These are phyloP conservation scores for Corymbia maculata DNA, from an alignment of 345 rosid genomes.

Conservation along the genomic window DNA sequence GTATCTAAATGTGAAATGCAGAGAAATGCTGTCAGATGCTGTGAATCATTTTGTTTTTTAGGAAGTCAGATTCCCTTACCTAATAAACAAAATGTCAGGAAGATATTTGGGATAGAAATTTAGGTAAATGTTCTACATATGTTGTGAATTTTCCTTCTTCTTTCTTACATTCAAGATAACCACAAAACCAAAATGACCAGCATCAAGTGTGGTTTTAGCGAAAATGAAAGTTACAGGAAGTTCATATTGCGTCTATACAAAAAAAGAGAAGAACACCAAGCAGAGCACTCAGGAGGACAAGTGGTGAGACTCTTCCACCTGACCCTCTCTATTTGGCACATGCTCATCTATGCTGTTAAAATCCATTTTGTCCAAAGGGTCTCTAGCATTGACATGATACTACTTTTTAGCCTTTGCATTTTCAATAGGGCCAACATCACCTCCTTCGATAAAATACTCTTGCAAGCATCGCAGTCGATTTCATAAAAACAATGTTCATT, in stretches of 20 bases:
- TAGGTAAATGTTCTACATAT: background rate
- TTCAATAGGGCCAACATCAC: constrained; percentile 62
- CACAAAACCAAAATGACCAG: background rate
- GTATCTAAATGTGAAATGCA: background rate
- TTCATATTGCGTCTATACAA: background rate
- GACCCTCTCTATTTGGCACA: constrained; percentile 48
- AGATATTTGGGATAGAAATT: background rate
- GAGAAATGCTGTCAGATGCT: background rate
- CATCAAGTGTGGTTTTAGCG: background rate
- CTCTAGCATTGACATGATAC: constrained; percentile 68
- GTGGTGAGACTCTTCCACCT: constrained; percentile 56
- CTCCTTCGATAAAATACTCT: constrained; percentile 24
- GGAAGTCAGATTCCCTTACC: background rate
- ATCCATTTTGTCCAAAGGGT: constrained; percentile 68
- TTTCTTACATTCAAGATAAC: background rate
- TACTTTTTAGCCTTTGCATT: constrained; percentile 60
- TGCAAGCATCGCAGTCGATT: constrained; percentile 67
- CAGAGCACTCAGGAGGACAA: constrained; percentile 42
- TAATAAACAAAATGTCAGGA: background rate
- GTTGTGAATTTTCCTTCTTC: background rate
- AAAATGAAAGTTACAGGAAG: background rate
- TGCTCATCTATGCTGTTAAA: constrained; percentile 43
- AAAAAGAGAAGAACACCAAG: constrained; percentile 2
- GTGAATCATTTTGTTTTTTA: background rate
- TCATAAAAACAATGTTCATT: constrained; percentile 17